Evolutionary conservation across 805 yeast species (phyloP).

Genomic region (Wickerhamiella parazyma): DNA sequence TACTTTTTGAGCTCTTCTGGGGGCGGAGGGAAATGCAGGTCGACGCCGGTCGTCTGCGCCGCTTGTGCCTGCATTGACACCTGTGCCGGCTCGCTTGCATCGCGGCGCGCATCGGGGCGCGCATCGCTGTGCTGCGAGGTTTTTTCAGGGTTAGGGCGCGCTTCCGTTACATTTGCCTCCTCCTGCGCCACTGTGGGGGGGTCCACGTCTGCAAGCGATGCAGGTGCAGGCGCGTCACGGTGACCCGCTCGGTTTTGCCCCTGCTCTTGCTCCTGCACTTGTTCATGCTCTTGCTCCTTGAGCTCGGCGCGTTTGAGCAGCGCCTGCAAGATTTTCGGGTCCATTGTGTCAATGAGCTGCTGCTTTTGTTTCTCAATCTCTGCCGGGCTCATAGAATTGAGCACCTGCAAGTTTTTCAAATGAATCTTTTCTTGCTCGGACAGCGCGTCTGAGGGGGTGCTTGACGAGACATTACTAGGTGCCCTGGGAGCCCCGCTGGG

Average conservation of each 20-base stretch:
- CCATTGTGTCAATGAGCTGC: conserved; percentile 52
- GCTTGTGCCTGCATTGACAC: conserved; percentile 20
- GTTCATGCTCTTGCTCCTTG: conserved; percentile 24
- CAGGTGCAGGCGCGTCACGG: too few species aligned
- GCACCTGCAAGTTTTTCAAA: conserved; percentile 51
- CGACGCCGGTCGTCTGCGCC: too few species aligned
- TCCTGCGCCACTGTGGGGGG: not conserved
- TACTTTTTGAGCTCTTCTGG: conserved; percentile 66
- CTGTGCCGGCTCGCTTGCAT: conserved; percentile 16
- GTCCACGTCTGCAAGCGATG: not conserved
- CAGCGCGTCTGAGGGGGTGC: conserved; percentile 14
- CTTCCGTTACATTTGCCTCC: not conserved
- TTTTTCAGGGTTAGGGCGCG: not conserved
- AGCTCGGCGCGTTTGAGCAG: conserved; percentile 32
- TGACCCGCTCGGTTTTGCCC: too few species aligned
- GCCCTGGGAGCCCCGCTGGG: too few species aligned
- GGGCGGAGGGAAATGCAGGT: conserved; percentile 36
- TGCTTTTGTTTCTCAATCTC: conserved; percentile 52
- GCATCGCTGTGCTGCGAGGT: too few species aligned
- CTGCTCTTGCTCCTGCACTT: too few species aligned
- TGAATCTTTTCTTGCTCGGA: conserved; percentile 66
- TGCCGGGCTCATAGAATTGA: conserved; percentile 48
- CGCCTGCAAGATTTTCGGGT: conserved; percentile 48
- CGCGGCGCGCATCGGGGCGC: too few species aligned
- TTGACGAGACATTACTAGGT: too few species aligned